Percentiles rank a stretch among this genome's conserved stretches.
phyloP scores from a whole-genome alignment of 1,284 basidiomycete genomes.

The Tremellales sp. region DNA sequence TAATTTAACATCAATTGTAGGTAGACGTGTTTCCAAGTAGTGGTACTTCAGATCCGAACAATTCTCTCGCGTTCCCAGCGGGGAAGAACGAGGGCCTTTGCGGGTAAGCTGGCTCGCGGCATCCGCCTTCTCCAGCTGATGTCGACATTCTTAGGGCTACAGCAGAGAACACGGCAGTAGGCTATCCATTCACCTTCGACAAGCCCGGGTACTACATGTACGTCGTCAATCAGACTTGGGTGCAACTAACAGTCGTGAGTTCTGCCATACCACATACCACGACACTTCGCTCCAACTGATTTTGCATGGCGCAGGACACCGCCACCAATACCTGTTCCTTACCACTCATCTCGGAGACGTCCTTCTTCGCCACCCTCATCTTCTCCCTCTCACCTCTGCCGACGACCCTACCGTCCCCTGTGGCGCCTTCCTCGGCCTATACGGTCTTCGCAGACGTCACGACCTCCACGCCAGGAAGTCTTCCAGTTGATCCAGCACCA shows the following conservation, averaged over 20 bases:
- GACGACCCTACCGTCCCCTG: slow-evolving; percentile 15
- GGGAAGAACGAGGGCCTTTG: slow-evolving; percentile 29
- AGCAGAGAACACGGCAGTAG: slow-evolving; percentile 25
- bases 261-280: background rate
- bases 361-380: slow-evolving; percentile 42
- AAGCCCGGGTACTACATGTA: slow-evolving; percentile 46
- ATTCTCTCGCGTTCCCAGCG: slow-evolving; percentile 17
- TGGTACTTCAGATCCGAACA: slow-evolving; percentile 25
- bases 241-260: slow-evolving; percentile 40
- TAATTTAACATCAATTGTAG: slow-evolving; percentile 11
- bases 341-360: slow-evolving; percentile 27
- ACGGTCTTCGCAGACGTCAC: slow-evolving; percentile 35
- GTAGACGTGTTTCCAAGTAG: slow-evolving; percentile 30
- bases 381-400: slow-evolving; percentile 36
- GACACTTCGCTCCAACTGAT: slow-evolving; percentile 2
- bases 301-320: slow-evolving; percentile 8
- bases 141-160: slow-evolving; percentile 18
- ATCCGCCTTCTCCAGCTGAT: slow-evolving; percentile 1
- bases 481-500: slow-evolving; percentile 27
- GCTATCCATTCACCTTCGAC: slow-evolving; percentile 35
- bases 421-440: slow-evolving; percentile 21
- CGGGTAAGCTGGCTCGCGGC: slow-evolving; percentile 26
- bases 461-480: slow-evolving; percentile 19
- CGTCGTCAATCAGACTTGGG: slow-evolving; percentile 46
- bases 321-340: slow-evolving; percentile 30